Evolutionary conservation across 2,329 filamentous ascomycete species (phyloP).

Genomic region (Cordyceps cateniannulata): DNA sequence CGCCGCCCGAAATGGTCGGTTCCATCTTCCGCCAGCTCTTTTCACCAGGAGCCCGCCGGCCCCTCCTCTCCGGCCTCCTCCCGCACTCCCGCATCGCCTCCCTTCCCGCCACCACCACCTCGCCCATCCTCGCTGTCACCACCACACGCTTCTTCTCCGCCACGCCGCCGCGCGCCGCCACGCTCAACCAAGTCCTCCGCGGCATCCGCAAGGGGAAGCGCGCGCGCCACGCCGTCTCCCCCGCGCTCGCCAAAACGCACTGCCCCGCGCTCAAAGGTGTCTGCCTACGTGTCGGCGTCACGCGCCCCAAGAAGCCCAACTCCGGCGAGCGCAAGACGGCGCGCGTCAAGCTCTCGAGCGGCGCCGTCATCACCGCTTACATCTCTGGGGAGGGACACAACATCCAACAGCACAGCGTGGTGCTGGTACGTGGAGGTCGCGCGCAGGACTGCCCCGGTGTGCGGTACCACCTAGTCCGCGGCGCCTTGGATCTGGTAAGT

Average conservation of each 20-base stretch:
- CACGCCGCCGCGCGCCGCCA: constrained; percentile 51
- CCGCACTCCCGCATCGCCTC: constrained; percentile 13
- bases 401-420: constrained; percentile 97
- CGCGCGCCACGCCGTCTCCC: constrained; percentile 80
- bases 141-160: constrained; percentile 43
- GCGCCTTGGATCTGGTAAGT: constrained; percentile 80
- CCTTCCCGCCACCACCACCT: constrained; percentile 15
- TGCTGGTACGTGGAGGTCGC: constrained; percentile 87
- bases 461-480: constrained; percentile 87
- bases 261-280: constrained; percentile 90
- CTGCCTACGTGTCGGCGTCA: constrained; percentile 87
- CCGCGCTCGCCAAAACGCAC: constrained; percentile 63
- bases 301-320: constrained; percentile 97
- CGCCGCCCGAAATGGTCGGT: constrained; percentile 26
- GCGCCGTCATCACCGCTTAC: constrained; percentile 83
- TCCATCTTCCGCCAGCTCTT: constrained; percentile 30
- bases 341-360: constrained; percentile 80
- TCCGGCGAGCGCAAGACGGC: constrained; percentile 95
- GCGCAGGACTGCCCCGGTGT: constrained; percentile 98
- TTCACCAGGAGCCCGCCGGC: constrained; percentile 24
- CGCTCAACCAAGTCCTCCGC: constrained; percentile 66
- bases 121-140: constrained; percentile 26
- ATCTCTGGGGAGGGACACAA: constrained; percentile 98
- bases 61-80: constrained; percentile 18
- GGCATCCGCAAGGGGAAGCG: constrained; percentile 75